These are phyloP conservation scores for Rhizoclosmatium sp. DNA, from an alignment of 192 early-diverging fungal genomes.

Conservation along the genomic window DNA sequence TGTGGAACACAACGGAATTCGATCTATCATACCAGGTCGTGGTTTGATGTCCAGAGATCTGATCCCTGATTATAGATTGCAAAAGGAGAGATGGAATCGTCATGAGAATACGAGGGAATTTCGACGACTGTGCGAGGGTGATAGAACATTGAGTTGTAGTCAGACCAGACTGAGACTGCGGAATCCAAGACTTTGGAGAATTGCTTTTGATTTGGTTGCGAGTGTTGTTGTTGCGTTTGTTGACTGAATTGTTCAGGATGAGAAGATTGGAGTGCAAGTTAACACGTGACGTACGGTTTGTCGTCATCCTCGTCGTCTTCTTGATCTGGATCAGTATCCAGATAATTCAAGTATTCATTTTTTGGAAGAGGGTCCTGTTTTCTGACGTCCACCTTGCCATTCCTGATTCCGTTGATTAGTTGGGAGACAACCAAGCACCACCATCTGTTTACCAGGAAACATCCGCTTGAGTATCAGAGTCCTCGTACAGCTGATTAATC, in stretches of 20 bases:
- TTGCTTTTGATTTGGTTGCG: slow-evolving; percentile 28
- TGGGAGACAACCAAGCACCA: not conserved
- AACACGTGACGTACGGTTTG: not conserved
- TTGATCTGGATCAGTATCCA: slow-evolving; percentile 38
- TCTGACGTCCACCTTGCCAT: slow-evolving; percentile 42
- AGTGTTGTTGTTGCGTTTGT: slow-evolving; percentile 39
- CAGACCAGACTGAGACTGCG: slow-evolving; percentile 76
- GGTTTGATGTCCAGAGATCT: slow-evolving; percentile 38
- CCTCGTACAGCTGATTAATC: slow-evolving; percentile 26
- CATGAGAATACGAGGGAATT: slow-evolving; percentile 62
- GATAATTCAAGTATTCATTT: slow-evolving; percentile 48
- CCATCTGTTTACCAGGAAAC: not conserved
- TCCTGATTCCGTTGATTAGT: slow-evolving; percentile 17
- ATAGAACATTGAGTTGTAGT: slow-evolving; percentile 80
- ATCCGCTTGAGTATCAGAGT: not conserved
- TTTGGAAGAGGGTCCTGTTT: slow-evolving; percentile 48
- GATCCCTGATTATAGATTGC: slow-evolving; percentile 63
- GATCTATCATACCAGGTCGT: slow-evolving; percentile 6
- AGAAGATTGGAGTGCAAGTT: not conserved
- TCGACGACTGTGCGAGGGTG: slow-evolving; percentile 69
- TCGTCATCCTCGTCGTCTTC: slow-evolving; percentile 4
- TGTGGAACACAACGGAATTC: not conserved
- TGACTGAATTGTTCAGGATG: not conserved
- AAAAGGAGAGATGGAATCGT: slow-evolving; percentile 63
- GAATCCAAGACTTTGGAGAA: slow-evolving; percentile 62